These are phyloP conservation scores for Metschnikowia colocasiae DNA, from an alignment of 805 yeast species.

Conservation along the genomic window DNA sequence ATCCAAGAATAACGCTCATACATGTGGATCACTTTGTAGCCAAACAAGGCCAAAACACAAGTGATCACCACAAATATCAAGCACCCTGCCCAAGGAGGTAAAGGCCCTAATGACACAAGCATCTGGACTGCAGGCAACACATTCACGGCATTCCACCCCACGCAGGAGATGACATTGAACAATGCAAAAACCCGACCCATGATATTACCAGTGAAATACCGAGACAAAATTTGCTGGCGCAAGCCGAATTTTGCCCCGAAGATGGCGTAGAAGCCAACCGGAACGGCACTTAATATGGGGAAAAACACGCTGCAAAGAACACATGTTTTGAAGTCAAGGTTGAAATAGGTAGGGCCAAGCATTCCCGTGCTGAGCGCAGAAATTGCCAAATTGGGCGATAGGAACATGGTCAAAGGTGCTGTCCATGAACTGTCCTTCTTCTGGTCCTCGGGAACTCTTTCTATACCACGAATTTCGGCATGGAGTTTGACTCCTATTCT, in stretches of 20 bases:
- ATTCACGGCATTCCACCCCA: conserved; percentile 36
- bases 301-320: conserved; percentile 11
- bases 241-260: conserved; percentile 19
- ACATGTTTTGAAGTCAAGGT: conserved; percentile 17
- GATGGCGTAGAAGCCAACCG: conserved; percentile 16
- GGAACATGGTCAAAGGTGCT: conserved; percentile 25
- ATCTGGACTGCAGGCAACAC: conserved; percentile 30
- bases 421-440: conserved; percentile 18
- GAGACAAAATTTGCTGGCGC: conserved; percentile 28
- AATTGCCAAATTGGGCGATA: conserved; percentile 28
- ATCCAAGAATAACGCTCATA: conserved; percentile 33
- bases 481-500: conserved; percentile 23
- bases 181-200: conserved; percentile 30
- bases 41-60: conserved; percentile 28
- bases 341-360: conserved; percentile 16
- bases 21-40: conserved; percentile 29
- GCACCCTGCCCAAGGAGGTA: conserved; percentile 37
- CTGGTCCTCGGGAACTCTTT: conserved; percentile 26
- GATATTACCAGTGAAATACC: conserved; percentile 30
- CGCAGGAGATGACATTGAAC: conserved; percentile 27
- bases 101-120: conserved; percentile 24
- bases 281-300: conserved; percentile 16
- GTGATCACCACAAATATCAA: conserved; percentile 30
- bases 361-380: conserved; percentile 17
- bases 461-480: conserved; percentile 29